Base-by-base conservation (phyloP, 345 rosid species). In the Punica granatum region DNA sequence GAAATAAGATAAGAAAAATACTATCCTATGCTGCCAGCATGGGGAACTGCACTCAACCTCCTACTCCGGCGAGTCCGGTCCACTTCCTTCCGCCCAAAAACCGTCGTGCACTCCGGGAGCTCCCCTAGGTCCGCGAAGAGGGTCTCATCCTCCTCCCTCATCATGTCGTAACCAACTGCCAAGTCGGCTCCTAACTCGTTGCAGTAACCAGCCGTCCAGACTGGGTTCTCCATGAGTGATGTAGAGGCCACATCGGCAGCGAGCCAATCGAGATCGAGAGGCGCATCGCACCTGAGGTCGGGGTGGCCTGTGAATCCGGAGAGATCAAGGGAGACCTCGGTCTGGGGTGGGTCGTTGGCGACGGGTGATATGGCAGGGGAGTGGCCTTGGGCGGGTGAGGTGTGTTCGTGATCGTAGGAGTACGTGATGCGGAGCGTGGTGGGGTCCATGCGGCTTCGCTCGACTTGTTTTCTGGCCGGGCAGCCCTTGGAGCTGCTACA, bases 401-500 rank as follows among this genome's bases (percentile, higher is more conserved):
- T 82, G 78, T 89, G 95, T 82, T 79, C 86, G 75, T 84, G 95
- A 36, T 89, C 88, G 73, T 76, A 77, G 43, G 95, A 80, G 84
- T 89, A 86, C 63, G 88, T 86, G 75, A 86, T 66, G 54, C 85
- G 48, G 48, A 89, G 79, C 72, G 70, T 79, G 15, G 87, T 41
- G 44, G 95, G 92, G 77, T 89, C 88, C 72, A 76, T 68, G n/a
- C 81, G 86, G 77, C 88, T 88, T 23, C 90, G 82, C 72, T 88
- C 94, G 26, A 88, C 94, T 75, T 88, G 91, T 69, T 88, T 88
- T 70, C 94, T 81, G 14, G 91, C 94, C 18, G 91, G 94, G 70
- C 94, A 88, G 18, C 94, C 94, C 72, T 86, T 88, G 53, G 95
- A 83, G 60, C 92, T 84, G 33, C 92, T 88, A 49, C 95, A 88